Percentiles rank a stretch among this genome's conserved stretches.
Evolutionary conservation across 208 protist genomes (phyloP).

Genomic region (Leishmania martiniquensis): DNA sequence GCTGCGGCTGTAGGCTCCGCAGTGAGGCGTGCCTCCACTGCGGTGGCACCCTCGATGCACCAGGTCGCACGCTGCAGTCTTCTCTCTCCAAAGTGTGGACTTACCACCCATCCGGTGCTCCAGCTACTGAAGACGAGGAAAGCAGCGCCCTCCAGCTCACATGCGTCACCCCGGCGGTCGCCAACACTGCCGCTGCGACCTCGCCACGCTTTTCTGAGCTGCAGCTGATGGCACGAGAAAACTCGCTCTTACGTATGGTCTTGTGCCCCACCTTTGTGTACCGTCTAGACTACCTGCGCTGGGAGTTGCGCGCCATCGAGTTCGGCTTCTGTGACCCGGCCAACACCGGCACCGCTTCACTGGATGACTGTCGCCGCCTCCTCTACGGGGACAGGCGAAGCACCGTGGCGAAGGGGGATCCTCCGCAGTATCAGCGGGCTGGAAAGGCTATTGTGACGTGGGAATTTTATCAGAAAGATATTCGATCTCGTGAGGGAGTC

Average conservation of each 20-base stretch:
- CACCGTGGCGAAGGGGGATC: background rate
- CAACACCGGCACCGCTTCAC: constrained; percentile 53
- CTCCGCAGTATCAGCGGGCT: background rate
- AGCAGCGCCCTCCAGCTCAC: background rate
- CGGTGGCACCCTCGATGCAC: background rate
- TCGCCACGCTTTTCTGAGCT: constrained; percentile 1
- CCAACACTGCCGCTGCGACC: background rate
- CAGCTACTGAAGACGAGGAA: background rate
- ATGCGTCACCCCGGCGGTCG: background rate
- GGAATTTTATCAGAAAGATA: constrained; percentile 67
- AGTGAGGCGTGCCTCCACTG: background rate
- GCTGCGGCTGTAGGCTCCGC: background rate
- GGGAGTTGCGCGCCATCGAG: constrained; percentile 66
- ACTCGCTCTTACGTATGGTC: constrained; percentile 22
- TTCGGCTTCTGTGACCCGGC: constrained; percentile 56
- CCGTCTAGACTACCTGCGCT: constrained; percentile 58
- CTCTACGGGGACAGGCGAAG: constrained; percentile 23
- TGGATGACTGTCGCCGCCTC: constrained; percentile 49
- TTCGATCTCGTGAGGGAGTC: constrained; percentile 71
- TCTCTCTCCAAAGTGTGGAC: background rate
- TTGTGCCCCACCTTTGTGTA: constrained; percentile 47
- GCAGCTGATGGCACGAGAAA: constrained; percentile 14
- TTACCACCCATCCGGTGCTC: background rate
- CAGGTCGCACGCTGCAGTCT: background rate
- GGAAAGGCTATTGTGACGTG: constrained; percentile 33